Conservation (phyloP, 2,329 filamentous ascomycete genomes). For the Rasamsonia emersonii region DNA sequence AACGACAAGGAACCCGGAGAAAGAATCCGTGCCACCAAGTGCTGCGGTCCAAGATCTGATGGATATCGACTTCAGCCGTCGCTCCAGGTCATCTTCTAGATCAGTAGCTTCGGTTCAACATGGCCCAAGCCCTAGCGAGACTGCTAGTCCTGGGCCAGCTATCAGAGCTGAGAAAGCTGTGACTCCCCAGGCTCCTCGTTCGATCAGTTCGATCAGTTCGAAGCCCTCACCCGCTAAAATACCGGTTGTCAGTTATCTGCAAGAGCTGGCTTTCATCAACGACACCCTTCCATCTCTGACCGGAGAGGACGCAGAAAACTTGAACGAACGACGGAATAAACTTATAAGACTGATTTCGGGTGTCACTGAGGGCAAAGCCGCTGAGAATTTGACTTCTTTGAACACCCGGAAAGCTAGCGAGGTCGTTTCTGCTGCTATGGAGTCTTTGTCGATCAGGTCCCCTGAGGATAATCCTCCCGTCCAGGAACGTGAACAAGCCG, state of each 20-base stretch:
- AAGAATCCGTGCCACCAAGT: slow-evolving; percentile 1
- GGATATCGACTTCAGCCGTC: slow-evolving; percentile 13
- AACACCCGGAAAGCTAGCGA: not conserved
- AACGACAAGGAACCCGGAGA: not conserved
- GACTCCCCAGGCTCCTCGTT: too few relatives aligned
- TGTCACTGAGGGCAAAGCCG: not conserved
- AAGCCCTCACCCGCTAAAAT: not conserved
- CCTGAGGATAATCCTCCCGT: too few relatives aligned
- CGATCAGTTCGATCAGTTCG: too few relatives aligned
- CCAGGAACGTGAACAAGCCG: too few relatives aligned
- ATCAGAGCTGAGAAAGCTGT: too few relatives aligned
- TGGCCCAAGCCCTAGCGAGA: too few relatives aligned
- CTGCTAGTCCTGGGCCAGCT: not conserved
- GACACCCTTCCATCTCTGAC: slow-evolving; percentile 12
- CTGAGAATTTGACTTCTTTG: not conserved
- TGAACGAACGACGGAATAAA: slow-evolving; percentile 12
- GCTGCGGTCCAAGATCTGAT: slow-evolving; percentile 13
- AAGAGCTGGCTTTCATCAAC: slow-evolving; percentile 14
- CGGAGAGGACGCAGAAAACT: slow-evolving; percentile 5
- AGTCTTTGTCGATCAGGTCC: too few relatives aligned
- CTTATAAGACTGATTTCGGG: slow-evolving; percentile 9
- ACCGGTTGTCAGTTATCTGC: slow-evolving; percentile 5
- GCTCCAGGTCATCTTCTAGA: not conserved
- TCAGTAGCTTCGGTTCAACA: too few relatives aligned
- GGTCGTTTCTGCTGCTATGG: too few relatives aligned